phyloP scores from a whole-genome alignment of 148 eudicot genomes.

The Hydrangea macrophylla region DNA sequence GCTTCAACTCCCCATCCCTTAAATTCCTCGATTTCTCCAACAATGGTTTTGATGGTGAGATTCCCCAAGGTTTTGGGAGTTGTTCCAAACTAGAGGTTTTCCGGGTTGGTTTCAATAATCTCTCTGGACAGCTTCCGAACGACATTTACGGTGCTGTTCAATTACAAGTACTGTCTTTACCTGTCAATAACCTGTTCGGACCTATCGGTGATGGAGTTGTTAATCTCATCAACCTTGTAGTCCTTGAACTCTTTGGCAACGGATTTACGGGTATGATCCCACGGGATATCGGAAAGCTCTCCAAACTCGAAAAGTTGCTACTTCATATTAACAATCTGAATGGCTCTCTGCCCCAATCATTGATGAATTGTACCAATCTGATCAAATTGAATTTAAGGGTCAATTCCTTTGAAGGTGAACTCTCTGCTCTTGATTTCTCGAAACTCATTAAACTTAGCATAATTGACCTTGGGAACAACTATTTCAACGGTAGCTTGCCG shows the following conservation, averaged over 20 bases:
- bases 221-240: constrained; percentile 20
- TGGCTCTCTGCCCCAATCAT: constrained; percentile 30
- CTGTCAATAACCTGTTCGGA: constrained; percentile 30
- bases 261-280: constrained; percentile 28
- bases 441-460: constrained; percentile 15
- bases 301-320: constrained; percentile 20
- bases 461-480: constrained; percentile 35
- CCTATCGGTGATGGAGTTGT: constrained; percentile 10
- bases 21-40: constrained; percentile 26
- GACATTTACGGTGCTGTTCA: constrained; percentile 10
- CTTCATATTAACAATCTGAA: constrained; percentile 28
- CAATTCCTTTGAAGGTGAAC: constrained; percentile 25
- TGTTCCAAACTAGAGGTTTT: constrained; percentile 24
- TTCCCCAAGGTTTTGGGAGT: constrained; percentile 23
- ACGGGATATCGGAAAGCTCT: constrained; percentile 27
- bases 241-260: constrained; percentile 22
- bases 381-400: constrained; percentile 23
- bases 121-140: constrained; percentile 22
- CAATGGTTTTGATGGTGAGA: constrained; percentile 21
- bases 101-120: constrained; percentile 29
- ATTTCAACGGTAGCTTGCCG: constrained; percentile 25
- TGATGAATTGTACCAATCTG: constrained; percentile 32
- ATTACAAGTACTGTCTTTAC: constrained; percentile 21
- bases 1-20: constrained; percentile 13
- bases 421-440: constrained; percentile 28